A percentile compares a stretch with the other conserved stretches of the same genome.
Evolutionary conservation across 2,329 filamentous ascomycete species (phyloP).

Genomic region (Trichoderma endophyticum): DNA sequence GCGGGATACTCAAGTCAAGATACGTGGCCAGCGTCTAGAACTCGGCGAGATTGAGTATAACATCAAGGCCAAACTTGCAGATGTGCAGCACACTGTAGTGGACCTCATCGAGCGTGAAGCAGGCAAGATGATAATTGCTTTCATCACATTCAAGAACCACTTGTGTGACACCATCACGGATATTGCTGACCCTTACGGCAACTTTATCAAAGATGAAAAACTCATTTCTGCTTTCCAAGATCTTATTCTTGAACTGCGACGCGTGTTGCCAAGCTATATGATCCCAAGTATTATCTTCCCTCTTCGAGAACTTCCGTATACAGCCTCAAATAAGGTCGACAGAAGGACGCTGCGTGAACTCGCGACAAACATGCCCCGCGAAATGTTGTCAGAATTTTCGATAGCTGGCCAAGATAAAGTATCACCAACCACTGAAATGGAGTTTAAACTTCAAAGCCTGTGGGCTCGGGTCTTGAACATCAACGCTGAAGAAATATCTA

Average conservation of each 20-base stretch:
- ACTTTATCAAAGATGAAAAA: neutral
- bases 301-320: constrained; percentile 2
- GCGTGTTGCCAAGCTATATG: constrained; percentile 18
- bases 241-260: neutral
- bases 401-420: neutral
- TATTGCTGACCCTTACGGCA: neutral
- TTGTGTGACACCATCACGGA: neutral
- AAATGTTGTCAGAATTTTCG: neutral
- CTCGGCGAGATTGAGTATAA: constrained; percentile 9
- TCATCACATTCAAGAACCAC: constrained; percentile 10
- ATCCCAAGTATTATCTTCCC: constrained; percentile 17
- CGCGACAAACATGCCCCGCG: neutral
- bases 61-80: neutral
- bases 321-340: constrained; percentile 17
- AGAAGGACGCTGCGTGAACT: neutral
- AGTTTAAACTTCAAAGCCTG: neutral
- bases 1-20: constrained; percentile 12
- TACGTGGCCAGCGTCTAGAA: constrained; percentile 17
- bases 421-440: neutral
- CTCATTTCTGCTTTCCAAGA: neutral
- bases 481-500: neutral
- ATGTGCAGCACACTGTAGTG: neutral
- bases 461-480: constrained; percentile 10
- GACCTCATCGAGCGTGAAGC: constrained; percentile 16
- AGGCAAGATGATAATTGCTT: neutral